These are phyloP conservation scores for Keithomyces neogunnii DNA, from an alignment of 2,329 filamentous ascomycete genomes.

Conservation along the genomic window DNA sequence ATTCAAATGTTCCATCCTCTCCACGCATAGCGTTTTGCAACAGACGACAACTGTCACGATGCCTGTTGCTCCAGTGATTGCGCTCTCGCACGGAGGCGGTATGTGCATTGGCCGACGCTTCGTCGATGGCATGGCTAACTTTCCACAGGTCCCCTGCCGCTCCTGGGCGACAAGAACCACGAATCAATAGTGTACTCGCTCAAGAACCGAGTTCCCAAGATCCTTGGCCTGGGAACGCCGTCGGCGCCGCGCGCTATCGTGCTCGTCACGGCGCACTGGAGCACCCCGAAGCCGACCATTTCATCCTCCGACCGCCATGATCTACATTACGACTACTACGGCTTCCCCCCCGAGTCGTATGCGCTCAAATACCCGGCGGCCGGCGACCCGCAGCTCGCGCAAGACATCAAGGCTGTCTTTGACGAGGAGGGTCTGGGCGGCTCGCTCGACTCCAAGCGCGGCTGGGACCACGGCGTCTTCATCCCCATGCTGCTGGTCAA, in stretches of 20 bases:
- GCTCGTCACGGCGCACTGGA: constrained; percentile 52
- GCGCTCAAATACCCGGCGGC: constrained; percentile 46
- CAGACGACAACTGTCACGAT: constrained; percentile 18
- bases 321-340: constrained; percentile 51
- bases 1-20: no score
- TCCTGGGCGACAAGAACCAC: constrained; percentile 47
- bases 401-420: constrained; percentile 36
- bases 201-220: constrained; percentile 41
- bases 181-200: constrained; percentile 42
- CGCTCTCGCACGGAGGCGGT: constrained; percentile 43
- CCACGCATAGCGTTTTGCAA: background rate
- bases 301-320: constrained; percentile 37
- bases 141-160: constrained; percentile 42
- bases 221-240: constrained; percentile 44
- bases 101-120: constrained; percentile 7
- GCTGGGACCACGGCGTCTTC: constrained; percentile 56
- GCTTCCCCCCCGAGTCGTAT: constrained; percentile 49
- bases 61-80: constrained; percentile 35
- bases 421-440: constrained; percentile 35
- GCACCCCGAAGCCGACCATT: constrained; percentile 38
- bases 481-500: constrained; percentile 46
- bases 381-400: constrained; percentile 45
- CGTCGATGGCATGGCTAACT: background rate
- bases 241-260: constrained; percentile 43
- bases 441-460: constrained; percentile 28